Percentiles rank a stretch among this genome's conserved stretches.
phyloP scores from a whole-genome alignment of 306 rosid genomes.

The Malus fusca region DNA sequence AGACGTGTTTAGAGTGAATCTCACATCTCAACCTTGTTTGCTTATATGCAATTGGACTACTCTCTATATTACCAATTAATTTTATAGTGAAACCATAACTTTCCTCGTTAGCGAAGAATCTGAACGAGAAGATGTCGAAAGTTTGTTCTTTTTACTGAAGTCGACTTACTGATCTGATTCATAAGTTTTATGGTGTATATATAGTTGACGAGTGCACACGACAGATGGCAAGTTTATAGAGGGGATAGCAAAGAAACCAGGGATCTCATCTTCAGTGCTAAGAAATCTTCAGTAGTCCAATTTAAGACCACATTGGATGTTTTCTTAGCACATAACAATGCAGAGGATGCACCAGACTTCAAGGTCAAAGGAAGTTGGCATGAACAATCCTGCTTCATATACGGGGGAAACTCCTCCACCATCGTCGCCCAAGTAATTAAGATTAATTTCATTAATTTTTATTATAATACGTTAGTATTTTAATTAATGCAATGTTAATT shows the following conservation, averaged over 20 bases:
- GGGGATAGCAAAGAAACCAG: conserved; percentile 32
- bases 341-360: conserved; percentile 40
- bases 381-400: conserved; percentile 37
- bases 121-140: too few species aligned
- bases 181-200: not conserved
- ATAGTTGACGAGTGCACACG: conserved; percentile 29
- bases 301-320: conserved; percentile 34
- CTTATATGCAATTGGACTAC: too few species aligned
- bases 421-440: conserved; percentile 37
- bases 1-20: too few species aligned
- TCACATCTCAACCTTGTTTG: too few species aligned
- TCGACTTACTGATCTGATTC: not conserved
- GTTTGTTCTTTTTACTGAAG: too few species aligned
- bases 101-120: too few species aligned
- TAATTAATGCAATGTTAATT: not conserved
- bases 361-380: conserved; percentile 48
- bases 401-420: conserved; percentile 45
- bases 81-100: too few species aligned
- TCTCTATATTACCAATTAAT: too few species aligned
- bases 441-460: not conserved
- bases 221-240: conserved; percentile 44
- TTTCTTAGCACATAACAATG: conserved; percentile 31
- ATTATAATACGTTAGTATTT: not conserved
- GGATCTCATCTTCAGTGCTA: conserved; percentile 28
- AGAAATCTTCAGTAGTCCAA: conserved; percentile 30